These are phyloP conservation scores for Lolium perenne DNA, from an alignment of 176 grass and related monocot genomes.

Conservation along the genomic window DNA sequence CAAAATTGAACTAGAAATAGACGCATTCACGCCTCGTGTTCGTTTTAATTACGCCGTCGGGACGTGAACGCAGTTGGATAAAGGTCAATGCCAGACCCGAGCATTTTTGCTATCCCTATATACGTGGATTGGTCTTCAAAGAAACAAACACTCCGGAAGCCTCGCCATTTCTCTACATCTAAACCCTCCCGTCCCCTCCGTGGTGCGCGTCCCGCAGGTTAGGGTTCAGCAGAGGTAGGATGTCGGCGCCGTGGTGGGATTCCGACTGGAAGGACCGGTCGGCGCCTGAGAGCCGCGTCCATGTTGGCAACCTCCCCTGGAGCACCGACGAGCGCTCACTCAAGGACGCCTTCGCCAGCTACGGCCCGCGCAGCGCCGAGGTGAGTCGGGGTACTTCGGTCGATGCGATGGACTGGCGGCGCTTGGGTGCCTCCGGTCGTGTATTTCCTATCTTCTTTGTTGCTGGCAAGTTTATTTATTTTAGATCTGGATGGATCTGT, in stretches of 20 bases:
- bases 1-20: no score
- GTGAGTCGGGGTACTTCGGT: background rate
- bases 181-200: background rate
- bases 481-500: background rate
- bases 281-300: constrained; percentile 16
- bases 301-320: constrained; percentile 60
- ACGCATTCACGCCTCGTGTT: no score
- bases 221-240: background rate
- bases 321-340: constrained; percentile 57
- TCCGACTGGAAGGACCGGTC: background rate
- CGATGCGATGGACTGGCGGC: background rate
- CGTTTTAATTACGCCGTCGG: no score
- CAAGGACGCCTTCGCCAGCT: constrained; percentile 55
- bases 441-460: background rate
- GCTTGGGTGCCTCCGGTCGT: background rate
- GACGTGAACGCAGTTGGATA: no score
- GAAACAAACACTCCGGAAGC: background rate
- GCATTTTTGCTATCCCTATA: no score
- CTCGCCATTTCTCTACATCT: background rate
- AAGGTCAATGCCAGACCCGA: no score
- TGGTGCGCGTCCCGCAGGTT: background rate
- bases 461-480: background rate
- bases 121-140: background rate
- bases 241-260: constrained; percentile 45
- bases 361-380: constrained; percentile 55